Percentiles rank a stretch among this genome's conserved stretches.
phyloP scores from a whole-genome alignment of 2,329 filamentous ascomycete genomes.

The Neonectria punicea region DNA sequence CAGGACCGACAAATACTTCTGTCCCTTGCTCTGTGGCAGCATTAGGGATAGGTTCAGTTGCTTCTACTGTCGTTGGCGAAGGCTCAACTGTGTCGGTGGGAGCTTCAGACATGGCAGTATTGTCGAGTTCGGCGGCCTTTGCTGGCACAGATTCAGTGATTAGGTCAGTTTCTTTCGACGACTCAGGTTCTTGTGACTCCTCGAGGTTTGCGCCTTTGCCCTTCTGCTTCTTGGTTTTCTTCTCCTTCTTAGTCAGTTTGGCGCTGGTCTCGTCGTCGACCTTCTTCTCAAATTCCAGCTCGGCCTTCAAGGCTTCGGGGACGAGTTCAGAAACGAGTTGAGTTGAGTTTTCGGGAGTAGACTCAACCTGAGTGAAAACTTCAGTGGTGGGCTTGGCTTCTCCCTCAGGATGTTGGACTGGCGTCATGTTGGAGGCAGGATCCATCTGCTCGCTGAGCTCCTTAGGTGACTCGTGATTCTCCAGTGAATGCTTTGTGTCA shows the following conservation, averaged over 20 bases:
- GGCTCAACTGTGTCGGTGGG: background rate
- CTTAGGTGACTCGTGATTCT: background rate
- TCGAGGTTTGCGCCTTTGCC: conserved; percentile 14
- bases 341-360: background rate
- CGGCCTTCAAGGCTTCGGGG: background rate
- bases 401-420: background rate
- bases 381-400: background rate
- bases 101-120: background rate
- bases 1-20: background rate
- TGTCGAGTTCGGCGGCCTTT: background rate
- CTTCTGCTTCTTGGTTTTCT: conserved; percentile 25
- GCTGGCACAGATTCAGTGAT: background rate
- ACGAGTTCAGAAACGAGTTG: background rate
- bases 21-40: background rate
- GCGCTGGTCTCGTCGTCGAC: background rate
- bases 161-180: background rate
- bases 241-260: conserved; percentile 6
- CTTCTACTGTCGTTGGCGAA: background rate
- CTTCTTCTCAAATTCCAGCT: background rate
- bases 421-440: background rate
- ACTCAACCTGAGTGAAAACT: background rate
- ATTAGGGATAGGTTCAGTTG: background rate
- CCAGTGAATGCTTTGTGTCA: background rate
- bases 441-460: background rate
- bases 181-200: background rate